These are phyloP conservation scores for Talaromyces funiculosus DNA, from an alignment of 2,329 filamentous ascomycete genomes.

Conservation along the genomic window DNA sequence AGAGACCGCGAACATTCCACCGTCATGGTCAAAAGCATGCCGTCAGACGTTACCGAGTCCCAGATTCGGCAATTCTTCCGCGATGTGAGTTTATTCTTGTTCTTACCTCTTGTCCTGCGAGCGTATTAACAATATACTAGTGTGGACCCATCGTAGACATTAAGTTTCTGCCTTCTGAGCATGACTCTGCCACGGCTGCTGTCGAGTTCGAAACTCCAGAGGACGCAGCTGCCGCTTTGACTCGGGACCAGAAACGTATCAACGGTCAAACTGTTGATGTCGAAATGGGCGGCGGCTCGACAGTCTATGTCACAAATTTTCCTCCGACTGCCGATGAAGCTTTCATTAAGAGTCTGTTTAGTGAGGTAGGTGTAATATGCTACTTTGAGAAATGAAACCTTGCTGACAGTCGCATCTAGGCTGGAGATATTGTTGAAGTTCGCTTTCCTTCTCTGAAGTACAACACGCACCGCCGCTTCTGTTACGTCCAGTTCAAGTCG, in stretches of 20 bases:
- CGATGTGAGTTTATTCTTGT: conserved; percentile 45
- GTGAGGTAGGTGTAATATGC: conserved; percentile 39
- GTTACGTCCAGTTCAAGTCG: conserved; percentile 84
- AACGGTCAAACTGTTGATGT: conserved; percentile 69
- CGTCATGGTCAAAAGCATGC: conserved; percentile 73
- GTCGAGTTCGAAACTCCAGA: conserved; percentile 80
- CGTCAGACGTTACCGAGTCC: conserved; percentile 61
- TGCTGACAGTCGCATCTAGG: conserved; percentile 35
- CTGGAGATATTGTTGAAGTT: conserved; percentile 76
- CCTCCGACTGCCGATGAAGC: conserved; percentile 51
- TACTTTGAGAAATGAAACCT: background rate
- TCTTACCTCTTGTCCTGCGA: background rate
- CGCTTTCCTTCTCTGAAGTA: conserved; percentile 88
- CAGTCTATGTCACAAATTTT: conserved; percentile 87
- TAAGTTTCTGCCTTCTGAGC: conserved; percentile 58
- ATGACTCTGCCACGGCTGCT: conserved; percentile 62
- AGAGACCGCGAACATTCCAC: conserved; percentile 89
- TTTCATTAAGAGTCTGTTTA: conserved; percentile 52
- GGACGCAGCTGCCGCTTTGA: conserved; percentile 73
- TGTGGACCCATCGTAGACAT: conserved; percentile 80
- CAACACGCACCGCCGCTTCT: conserved; percentile 85
- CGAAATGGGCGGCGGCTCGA: conserved; percentile 67
- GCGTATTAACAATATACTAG: conserved; percentile 17
- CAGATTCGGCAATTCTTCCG: conserved; percentile 85
- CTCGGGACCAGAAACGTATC: conserved; percentile 75